Percentiles rank a stretch among this genome's conserved stretches.
Evolutionary conservation across 148 eudicot species (phyloP).

Genomic region (Cornus florida): DNA sequence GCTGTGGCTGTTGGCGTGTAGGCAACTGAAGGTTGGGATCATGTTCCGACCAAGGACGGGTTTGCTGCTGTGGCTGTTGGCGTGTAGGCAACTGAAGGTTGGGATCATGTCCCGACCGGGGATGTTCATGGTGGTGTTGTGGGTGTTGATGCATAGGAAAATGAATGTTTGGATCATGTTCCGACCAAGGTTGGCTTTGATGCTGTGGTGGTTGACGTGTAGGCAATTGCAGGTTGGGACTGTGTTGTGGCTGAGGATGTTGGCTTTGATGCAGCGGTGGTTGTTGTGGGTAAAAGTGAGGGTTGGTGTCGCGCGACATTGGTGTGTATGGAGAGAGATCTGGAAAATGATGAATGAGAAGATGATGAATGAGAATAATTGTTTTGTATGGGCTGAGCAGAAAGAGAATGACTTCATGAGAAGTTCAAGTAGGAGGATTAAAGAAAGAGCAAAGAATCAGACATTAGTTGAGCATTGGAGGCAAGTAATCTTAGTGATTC

Average conservation of each 20-base stretch:
- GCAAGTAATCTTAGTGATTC: conserved; percentile 59
- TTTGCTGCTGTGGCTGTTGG: neutral
- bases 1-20: neutral
- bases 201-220: neutral
- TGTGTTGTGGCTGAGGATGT: neutral
- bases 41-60: conserved; percentile 7
- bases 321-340: neutral
- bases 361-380: conserved; percentile 7
- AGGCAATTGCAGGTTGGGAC: neutral
- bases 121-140: conserved; percentile 4
- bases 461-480: conserved; percentile 36
- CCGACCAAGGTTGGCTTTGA: neutral
- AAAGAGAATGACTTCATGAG: conserved; percentile 15
- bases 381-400: neutral
- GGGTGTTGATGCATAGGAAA: conserved; percentile 31
- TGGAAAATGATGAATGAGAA: neutral
- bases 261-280: conserved; percentile 21
- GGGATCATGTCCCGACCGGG: neutral
- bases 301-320: conserved; percentile 66
- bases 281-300: conserved; percentile 41
- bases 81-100: neutral
- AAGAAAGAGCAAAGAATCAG: conserved; percentile 60
- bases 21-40: conserved; percentile 26
- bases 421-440: conserved; percentile 32
- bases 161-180: conserved; percentile 64